phyloP scores from a whole-genome alignment of 2,329 filamentous ascomycete genomes.

The Clonostachys sp. region DNA sequence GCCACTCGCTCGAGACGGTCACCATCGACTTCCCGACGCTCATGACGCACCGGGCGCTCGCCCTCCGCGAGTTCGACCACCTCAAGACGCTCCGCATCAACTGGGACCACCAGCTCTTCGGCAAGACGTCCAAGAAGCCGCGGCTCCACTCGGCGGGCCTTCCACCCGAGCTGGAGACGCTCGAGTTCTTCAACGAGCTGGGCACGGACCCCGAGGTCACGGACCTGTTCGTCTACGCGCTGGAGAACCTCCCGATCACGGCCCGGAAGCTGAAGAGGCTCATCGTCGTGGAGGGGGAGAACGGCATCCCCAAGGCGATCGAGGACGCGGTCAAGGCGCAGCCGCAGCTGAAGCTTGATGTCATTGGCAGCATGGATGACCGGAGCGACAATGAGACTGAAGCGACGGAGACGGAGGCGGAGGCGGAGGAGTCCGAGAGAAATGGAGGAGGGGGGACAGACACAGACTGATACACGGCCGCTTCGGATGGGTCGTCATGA shows the following conservation, averaged over 20 bases:
- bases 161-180: slow-evolving; percentile 35
- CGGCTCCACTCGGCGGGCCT: slow-evolving; percentile 40
- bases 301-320: background rate
- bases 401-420: too few species aligned
- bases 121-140: slow-evolving; percentile 35
- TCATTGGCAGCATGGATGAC: background rate
- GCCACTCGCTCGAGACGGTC: slow-evolving; percentile 36
- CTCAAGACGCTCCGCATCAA: slow-evolving; percentile 35
- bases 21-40: slow-evolving; percentile 37
- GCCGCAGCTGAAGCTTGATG: background rate
- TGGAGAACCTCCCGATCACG: slow-evolving; percentile 29
- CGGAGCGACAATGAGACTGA: too few species aligned
- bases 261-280: slow-evolving; percentile 29
- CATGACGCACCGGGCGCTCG: slow-evolving; percentile 29
- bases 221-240: slow-evolving; percentile 33
- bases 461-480: too few species aligned
- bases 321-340: background rate
- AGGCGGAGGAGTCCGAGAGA: too few species aligned
- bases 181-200: slow-evolving; percentile 40
- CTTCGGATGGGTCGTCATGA: too few species aligned
- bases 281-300: slow-evolving; percentile 21
- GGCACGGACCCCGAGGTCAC: slow-evolving; percentile 41
- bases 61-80: slow-evolving; percentile 34
- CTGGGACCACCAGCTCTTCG: slow-evolving; percentile 44
- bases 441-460: too few species aligned